Evolutionary conservation across 106 monocot genomes (phyloP), one percentile per base, ranked within the genome.

Genomic region (Acorus gramineus): DNA sequence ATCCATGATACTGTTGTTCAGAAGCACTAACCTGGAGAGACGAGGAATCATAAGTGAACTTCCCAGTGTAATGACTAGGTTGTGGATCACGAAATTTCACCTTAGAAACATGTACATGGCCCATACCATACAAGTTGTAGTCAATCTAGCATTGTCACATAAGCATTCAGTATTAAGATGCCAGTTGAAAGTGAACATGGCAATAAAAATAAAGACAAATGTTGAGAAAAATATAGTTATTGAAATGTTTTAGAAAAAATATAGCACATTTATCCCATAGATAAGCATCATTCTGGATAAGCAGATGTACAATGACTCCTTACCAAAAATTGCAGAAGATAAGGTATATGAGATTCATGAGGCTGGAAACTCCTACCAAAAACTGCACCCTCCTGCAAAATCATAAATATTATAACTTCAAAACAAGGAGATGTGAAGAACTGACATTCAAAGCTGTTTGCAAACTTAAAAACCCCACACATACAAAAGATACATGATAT

Each of bases 251-350:
- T 13, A 61, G 14, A 61, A 61, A 61, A 43, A 28, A 61, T 13
- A 13, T 4, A 42, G 14, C 14, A 61, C 2, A 43, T 42, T 42
- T 45, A 28, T 7, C 10, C 14, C 44, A 6, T 4, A 28, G 12
- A 42, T 61, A 62, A 58, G 63, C 9, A 53, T 12, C 42, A 78
- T 64, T 5, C 7, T 42, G 2, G 5, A 7, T 43, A 8, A 4
- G n/a, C 59, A 2, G 10, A 59, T 48, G 49, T 47, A 59, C 7
- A n/a, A 59, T 14, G 28, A 11, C 8, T 49, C 44, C 87, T 80
- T 79, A 96, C 96, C 90, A 96, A 57, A 77, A 96, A 96, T 13
- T 91, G 96, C 51, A 96, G 96, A 55, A 87, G 87, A 75, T 79
- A 96, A n/a, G 96, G 91, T 62, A 96, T 81, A 59, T 96, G 96